phyloP scores from a whole-genome alignment of 768 basidiomycete species.

The Cyathus striatus region DNA sequence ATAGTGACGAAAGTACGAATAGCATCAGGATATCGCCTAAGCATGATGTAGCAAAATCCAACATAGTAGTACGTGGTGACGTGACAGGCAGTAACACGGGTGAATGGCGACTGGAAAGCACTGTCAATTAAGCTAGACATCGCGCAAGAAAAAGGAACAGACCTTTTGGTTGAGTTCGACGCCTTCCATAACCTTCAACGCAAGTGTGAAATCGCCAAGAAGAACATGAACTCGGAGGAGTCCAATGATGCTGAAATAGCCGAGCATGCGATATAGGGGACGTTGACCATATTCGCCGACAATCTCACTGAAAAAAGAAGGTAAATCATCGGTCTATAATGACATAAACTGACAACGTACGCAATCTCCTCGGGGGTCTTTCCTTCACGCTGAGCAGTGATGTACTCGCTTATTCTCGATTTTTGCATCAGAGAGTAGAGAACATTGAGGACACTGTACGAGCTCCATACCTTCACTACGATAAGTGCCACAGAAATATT shows the following conservation, averaged over 20 bases:
- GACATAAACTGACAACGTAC: slow-evolving; percentile 38
- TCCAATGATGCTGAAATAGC: slow-evolving; percentile 95
- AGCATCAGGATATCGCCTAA: slow-evolving; percentile 92
- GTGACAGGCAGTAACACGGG: slow-evolving; percentile 94
- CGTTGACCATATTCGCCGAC: slow-evolving; percentile 89
- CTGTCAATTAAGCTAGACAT: neutral
- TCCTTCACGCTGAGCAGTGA: slow-evolving; percentile 75
- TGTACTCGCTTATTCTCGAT: slow-evolving; percentile 90
- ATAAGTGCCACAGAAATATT: neutral
- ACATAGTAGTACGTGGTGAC: slow-evolving; percentile 94
- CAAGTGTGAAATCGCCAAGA: slow-evolving; percentile 93
- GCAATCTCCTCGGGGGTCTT: slow-evolving; percentile 79
- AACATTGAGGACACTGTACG: slow-evolving; percentile 97
- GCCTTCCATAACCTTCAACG: slow-evolving; percentile 90
- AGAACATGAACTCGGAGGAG: slow-evolving; percentile 93
- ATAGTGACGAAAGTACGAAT: slow-evolving; percentile 90
- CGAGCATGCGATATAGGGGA: slow-evolving; percentile 90
- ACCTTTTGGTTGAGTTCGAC: slow-evolving; percentile 91
- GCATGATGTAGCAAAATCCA: slow-evolving; percentile 95
- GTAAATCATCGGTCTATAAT: slow-evolving; percentile 1
- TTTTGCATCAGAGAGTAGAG: slow-evolving; percentile 98
- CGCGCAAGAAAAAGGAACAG: neutral
- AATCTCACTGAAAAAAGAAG: slow-evolving; percentile 50
- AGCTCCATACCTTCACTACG: slow-evolving; percentile 81
- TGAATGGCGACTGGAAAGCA: slow-evolving; percentile 63